Percentiles rank a stretch among this genome's conserved stretches.
phyloP scores from a whole-genome alignment of 2,329 filamentous ascomycete species.

The Ophiosphaerella korrae region DNA sequence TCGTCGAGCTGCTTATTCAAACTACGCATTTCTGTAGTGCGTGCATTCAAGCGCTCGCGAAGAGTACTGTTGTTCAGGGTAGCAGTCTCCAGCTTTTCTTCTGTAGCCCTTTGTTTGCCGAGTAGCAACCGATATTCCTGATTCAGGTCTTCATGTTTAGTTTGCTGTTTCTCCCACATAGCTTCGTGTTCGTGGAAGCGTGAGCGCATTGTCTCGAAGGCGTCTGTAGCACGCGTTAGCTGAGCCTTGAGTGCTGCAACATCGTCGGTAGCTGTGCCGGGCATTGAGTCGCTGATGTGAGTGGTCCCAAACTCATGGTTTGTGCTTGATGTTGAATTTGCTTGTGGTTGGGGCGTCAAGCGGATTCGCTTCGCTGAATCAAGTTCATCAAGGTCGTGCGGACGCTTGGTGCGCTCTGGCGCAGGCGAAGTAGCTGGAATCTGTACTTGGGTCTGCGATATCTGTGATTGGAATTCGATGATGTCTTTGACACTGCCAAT shows the following conservation, averaged over 20 bases:
- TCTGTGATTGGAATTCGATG: constrained; percentile 35
- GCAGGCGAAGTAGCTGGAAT: constrained; percentile 19
- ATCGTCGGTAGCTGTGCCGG: constrained; percentile 26
- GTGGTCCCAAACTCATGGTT: constrained; percentile 38
- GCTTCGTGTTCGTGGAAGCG: constrained; percentile 20
- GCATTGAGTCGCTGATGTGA: constrained; percentile 51
- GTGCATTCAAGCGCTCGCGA: constrained; percentile 22
- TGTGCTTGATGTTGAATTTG: not conserved
- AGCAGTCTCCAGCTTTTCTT: constrained; percentile 20
- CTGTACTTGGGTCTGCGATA: constrained; percentile 24
- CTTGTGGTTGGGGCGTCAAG: constrained; percentile 36
- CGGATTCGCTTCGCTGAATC: constrained; percentile 43
- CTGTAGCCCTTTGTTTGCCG: constrained; percentile 19
- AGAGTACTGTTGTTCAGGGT: constrained; percentile 18
- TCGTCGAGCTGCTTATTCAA: constrained; percentile 23
- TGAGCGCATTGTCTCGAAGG: constrained; percentile 11
- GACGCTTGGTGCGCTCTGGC: constrained; percentile 33
- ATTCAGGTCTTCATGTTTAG: constrained; percentile 29
- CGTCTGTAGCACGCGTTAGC: constrained; percentile 10
- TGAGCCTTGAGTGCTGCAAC: constrained; percentile 10
- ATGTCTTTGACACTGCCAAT: constrained; percentile 40
- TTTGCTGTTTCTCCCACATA: constrained; percentile 34
- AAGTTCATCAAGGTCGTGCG: constrained; percentile 29
- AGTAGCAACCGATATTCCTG: constrained; percentile 23
- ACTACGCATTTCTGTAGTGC: constrained; percentile 16